phyloP scores from a whole-genome alignment of 495 filamentous ascomycete species.

The Aspergillus incahuasiensis region DNA sequence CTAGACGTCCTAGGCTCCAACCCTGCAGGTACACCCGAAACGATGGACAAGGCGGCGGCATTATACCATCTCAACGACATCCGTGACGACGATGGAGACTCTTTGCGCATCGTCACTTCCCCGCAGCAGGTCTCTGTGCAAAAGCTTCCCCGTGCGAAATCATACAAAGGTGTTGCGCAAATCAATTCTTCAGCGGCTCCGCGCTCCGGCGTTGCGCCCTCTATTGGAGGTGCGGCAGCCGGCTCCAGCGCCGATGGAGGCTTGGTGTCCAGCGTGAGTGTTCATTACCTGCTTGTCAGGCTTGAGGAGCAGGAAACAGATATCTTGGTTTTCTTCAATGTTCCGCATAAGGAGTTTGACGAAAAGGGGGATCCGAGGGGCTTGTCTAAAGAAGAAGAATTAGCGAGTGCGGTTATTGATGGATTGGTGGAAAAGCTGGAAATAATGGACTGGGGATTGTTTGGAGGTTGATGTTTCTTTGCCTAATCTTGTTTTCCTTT shows the following conservation, averaged over 20 bases:
- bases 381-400: constrained; percentile 53
- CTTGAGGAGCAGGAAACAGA: constrained; percentile 74
- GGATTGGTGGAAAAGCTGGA: constrained; percentile 66
- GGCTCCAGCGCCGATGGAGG: constrained; percentile 20
- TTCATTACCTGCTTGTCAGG: constrained; percentile 56
- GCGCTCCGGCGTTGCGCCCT: constrained; percentile 10
- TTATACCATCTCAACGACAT: constrained; percentile 75
- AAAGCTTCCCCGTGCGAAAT: constrained; percentile 19
- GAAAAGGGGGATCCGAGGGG: constrained; percentile 31
- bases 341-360: constrained; percentile 71
- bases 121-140: constrained; percentile 27
- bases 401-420: constrained; percentile 57
- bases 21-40: constrained; percentile 20
- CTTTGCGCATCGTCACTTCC: constrained; percentile 49
- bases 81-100: constrained; percentile 55
- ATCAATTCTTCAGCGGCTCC: constrained; percentile 20
- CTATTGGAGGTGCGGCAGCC: constrained; percentile 19
- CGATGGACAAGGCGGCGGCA: constrained; percentile 61
- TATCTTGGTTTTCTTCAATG: constrained; percentile 83
- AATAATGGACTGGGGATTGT: constrained; percentile 79
- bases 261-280: constrained; percentile 22
- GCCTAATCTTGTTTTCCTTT: background rate
- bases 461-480: constrained; percentile 37
- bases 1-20: constrained; percentile 23
- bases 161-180: constrained; percentile 30